These are phyloP conservation scores for Triadica sebifera DNA, from an alignment of 345 rosid genomes.

Conservation along the genomic window DNA sequence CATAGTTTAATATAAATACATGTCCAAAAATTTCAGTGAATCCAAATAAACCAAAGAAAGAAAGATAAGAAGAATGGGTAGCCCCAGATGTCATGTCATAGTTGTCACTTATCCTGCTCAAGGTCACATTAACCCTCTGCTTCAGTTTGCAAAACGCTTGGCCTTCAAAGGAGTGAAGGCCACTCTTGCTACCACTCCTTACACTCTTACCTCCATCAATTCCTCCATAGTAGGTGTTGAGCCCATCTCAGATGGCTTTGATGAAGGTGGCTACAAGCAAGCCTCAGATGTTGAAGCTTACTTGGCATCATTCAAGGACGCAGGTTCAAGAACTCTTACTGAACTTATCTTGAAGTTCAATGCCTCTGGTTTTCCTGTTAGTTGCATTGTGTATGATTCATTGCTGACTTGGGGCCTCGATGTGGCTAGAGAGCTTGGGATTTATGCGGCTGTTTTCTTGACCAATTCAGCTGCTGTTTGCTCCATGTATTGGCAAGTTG, in stretches of 20 bases:
- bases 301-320: slow-evolving; percentile 37
- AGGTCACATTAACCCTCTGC: slow-evolving; percentile 47
- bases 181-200: slow-evolving; percentile 39
- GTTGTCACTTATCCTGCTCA: slow-evolving; percentile 40
- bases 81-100: slow-evolving; percentile 27
- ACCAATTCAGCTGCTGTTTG: slow-evolving; percentile 48
- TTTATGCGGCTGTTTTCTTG: slow-evolving; percentile 37
- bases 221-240: slow-evolving; percentile 23
- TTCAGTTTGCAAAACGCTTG: slow-evolving; percentile 42
- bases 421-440: slow-evolving; percentile 39
- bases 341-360: slow-evolving; percentile 35
- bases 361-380: slow-evolving; percentile 30
- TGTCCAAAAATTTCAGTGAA: not conserved
- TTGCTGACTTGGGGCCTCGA: slow-evolving; percentile 48
- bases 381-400: slow-evolving; percentile 46
- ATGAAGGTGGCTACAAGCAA: slow-evolving; percentile 35
- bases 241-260: slow-evolving; percentile 46
- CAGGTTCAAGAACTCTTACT: slow-evolving; percentile 44
- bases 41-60: not conserved
- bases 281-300: slow-evolving; percentile 31
- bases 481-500: slow-evolving; percentile 38
- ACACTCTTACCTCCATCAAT: slow-evolving; percentile 27
- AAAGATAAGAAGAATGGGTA: slow-evolving; percentile 15
- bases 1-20: not conserved
- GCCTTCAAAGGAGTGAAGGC: slow-evolving; percentile 37